phyloP scores from a whole-genome alignment of 306 rosid genomes.

The Dalbergia cultrata region DNA sequence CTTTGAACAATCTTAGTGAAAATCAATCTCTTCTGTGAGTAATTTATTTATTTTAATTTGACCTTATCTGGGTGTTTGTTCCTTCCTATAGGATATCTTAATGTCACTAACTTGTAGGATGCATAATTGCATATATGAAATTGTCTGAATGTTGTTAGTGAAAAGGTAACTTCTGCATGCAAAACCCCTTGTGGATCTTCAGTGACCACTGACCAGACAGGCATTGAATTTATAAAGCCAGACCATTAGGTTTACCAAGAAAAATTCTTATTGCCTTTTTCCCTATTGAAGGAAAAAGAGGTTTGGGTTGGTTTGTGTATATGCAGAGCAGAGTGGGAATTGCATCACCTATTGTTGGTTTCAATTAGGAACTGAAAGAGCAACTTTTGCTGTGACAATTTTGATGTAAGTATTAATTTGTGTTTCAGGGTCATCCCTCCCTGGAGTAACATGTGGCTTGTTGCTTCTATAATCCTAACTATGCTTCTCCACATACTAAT shows the following conservation, averaged over 20 bases:
- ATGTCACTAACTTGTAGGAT: conserved; percentile 6
- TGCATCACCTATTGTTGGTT: conserved; percentile 28
- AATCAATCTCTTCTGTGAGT: conserved; percentile 98
- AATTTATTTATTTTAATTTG: conserved; percentile 37
- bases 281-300: background rate
- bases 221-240: background rate
- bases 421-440: conserved; percentile 91
- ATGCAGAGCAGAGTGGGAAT: conserved; percentile 2
- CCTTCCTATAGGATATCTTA: conserved; percentile 21
- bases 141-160: background rate
- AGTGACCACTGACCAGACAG: conserved; percentile 4
- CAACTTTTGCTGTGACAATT: conserved; percentile 31
- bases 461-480: conserved; percentile 87
- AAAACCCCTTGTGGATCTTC: background rate
- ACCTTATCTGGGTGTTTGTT: conserved; percentile 14
- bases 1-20: conserved; percentile 98
- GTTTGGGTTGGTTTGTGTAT: background rate
- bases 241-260: background rate
- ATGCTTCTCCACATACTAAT: conserved; percentile 87
- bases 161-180: conserved; percentile 7
- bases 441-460: conserved; percentile 98
- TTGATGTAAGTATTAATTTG: conserved; percentile 33
- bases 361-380: conserved; percentile 20
- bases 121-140: background rate
- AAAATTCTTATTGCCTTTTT: too few species aligned